Base-by-base conservation (phyloP, 495 filamentous ascomycete species). In the Cryomyces antarcticus region DNA sequence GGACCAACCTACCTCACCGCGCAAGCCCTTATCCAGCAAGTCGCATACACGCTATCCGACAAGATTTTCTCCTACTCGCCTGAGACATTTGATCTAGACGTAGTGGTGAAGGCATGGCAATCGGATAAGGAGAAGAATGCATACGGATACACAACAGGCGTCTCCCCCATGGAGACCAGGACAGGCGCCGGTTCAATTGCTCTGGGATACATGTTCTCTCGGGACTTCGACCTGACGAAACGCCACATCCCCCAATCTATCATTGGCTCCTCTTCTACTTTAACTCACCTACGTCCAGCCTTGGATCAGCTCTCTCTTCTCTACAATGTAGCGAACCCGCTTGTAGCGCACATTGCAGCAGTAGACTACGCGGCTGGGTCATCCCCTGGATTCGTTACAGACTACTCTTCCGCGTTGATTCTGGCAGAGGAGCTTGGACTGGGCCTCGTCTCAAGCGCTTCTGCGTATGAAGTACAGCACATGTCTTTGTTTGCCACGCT, bases 61-160 rank as follows among this genome's bases (percentile, higher is more conserved):
- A 92, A 89, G 65, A 74, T 96, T 59, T 97, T 93, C 64, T 80
- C 86, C 31, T 95, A 93, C 64, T 95, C 92, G 11, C 85, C 87
- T 6, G 80, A 93, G 51, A 78, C 81, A 28, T 96, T 94, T 53
- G 79, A 88, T 52, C 69, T 97, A 39, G 88, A 95, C 61, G 54
- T 73, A 40, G 80, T 87, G 29, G 73, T 80, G 11, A 79, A 77
- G 56, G 56, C 74, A 47, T 97, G 89, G 89, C 69, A 70, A 30
- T 51, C 56, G 4, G 57, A 68, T 41, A 60, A 68, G 29, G 78
- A 80, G 48, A 63, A 68, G 54, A 96, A 96, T 62, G 73, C 75
- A 39, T 74, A 82, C 57, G 88, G 85, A 55, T 79, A 84, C 53
- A 60, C 73, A 51, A 84, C 92, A 33, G 64, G 71, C 4, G 72